Conservation (phyloP, 495 filamentous ascomycete species). For the Parathielavia hyrcaniae region DNA sequence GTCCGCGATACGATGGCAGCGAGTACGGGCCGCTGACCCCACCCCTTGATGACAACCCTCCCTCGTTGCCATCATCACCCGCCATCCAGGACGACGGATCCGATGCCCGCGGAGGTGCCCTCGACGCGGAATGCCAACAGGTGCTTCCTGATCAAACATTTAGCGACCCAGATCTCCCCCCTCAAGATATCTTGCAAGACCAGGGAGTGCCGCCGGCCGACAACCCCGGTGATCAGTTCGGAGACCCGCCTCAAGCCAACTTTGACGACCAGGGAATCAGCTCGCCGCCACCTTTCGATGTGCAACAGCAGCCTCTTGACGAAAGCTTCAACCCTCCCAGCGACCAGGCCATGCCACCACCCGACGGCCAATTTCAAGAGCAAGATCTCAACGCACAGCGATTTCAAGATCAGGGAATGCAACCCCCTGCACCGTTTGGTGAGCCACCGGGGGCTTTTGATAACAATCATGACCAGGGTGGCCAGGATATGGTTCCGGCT, state of each 20-base stretch:
- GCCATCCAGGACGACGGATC: not conserved
- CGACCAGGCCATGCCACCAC: not conserved
- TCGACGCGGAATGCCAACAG: not conserved
- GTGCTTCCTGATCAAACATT: not conserved
- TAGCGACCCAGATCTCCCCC: not conserved
- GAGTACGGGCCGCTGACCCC: slow-evolving; percentile 9
- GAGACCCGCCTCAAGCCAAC: not conserved
- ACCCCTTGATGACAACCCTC: not conserved
- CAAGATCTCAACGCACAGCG: not conserved
- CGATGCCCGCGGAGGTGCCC: not conserved
- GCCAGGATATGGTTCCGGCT: not conserved
- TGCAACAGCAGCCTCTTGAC: not conserved
- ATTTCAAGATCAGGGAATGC: not conserved
- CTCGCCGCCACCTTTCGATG: not conserved
- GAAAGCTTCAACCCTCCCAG: not conserved
- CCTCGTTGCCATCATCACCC: slow-evolving; percentile 3
- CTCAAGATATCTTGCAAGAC: not conserved
- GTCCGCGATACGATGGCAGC: slow-evolving; percentile 7
- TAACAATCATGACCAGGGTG: too few species aligned
- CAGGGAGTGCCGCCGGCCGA: not conserved
- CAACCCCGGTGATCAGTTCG: not conserved
- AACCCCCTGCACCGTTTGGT: too few species aligned
- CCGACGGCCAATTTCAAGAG: not conserved
- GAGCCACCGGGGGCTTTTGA: too few species aligned
- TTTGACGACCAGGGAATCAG: not conserved